Evolutionary conservation across 2,329 filamentous ascomycete genomes (phyloP), one percentile per base, ranked within the genome.

Genomic region (Diaporthe citrichinensis): DNA sequence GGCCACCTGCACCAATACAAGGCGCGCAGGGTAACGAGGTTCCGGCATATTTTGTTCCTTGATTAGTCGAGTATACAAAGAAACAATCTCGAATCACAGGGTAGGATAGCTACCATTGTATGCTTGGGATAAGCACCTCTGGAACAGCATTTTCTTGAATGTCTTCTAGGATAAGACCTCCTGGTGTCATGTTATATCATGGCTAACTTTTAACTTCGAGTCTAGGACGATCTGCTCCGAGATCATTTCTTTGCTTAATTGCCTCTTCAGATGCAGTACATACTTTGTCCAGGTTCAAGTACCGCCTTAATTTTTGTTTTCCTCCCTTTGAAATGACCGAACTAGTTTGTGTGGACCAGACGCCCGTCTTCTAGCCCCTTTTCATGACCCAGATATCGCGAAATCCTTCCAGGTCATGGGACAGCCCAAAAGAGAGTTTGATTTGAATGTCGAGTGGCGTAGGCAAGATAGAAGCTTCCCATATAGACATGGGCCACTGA

Each of bases 1-100:
- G 73, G 69, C 73, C 69, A 17, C 75, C 68, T 15, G 44, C 3
- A 8, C 51, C 39, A 3, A 73, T 77, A 28, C 73, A 75, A 55
- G 73, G 76, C 12, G 36, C 71, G 8, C 71, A 73, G 41, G 71
- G 71, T 23, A 41, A 55, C 25, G 55, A 73, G 23, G 17, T 73
- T 53, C 61, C 62, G 44, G 28, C 62, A 12, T 23, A 53, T 3
- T 68, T 68, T 14, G 44, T 68, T 44, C 44, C 62, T 6, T 68
- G 31, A 68, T 10, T 2, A 46, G 14, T 31, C 36, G 5, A 23
- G 3, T 31, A 14, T 14, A 6, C 23, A n/a, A n/a, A n/a, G n/a
- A n/a, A n/a, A n/a, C n/a, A n/a, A 4, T n/a, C 46, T 17, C 25
- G 9, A 51, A n/a, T 0, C 23, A 5, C 2, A 4, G 17, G 17